phyloP scores from a whole-genome alignment of 148 eudicot species.

The Rhododendron vialii region DNA sequence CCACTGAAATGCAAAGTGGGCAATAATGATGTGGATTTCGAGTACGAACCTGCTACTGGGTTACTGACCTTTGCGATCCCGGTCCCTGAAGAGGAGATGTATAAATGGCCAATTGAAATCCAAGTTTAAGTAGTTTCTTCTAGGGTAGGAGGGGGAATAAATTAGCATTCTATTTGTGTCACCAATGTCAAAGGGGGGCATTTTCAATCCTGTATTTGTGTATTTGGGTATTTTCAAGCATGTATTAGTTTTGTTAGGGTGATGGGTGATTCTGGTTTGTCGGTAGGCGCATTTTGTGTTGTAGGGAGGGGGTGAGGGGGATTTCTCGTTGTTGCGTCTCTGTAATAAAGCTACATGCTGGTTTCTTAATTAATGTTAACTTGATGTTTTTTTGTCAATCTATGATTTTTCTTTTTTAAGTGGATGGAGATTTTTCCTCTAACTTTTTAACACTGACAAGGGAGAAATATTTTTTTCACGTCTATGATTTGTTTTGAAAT shows the following conservation, averaged over 20 bases:
- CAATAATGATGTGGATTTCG: constrained; percentile 33
- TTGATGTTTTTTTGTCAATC: not conserved
- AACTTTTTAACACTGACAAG: not conserved
- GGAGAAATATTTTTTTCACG: not conserved
- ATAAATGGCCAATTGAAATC: constrained; percentile 68
- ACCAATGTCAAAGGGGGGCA: not conserved
- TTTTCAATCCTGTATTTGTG: not conserved
- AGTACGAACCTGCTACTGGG: constrained; percentile 44
- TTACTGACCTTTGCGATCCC: constrained; percentile 58
- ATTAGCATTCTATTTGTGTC: not conserved
- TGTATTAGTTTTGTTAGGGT: not conserved
- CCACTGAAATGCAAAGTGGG: constrained; percentile 59
- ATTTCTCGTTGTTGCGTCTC: not conserved
- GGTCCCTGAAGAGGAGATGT: constrained; percentile 60
- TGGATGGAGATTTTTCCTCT: not conserved
- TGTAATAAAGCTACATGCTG: not conserved
- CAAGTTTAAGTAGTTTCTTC: constrained; percentile 30
- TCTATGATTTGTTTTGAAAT: not conserved
- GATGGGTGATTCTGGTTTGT: constrained; percentile 1
- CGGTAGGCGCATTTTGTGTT: not conserved
- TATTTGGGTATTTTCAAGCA: too few species aligned
- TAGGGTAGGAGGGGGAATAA: not conserved
- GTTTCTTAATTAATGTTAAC: not conserved
- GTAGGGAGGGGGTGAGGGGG: not conserved
- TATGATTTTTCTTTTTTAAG: not conserved